phyloP scores from a whole-genome alignment of 257 asterid species.

The Prunella vulgaris region DNA sequence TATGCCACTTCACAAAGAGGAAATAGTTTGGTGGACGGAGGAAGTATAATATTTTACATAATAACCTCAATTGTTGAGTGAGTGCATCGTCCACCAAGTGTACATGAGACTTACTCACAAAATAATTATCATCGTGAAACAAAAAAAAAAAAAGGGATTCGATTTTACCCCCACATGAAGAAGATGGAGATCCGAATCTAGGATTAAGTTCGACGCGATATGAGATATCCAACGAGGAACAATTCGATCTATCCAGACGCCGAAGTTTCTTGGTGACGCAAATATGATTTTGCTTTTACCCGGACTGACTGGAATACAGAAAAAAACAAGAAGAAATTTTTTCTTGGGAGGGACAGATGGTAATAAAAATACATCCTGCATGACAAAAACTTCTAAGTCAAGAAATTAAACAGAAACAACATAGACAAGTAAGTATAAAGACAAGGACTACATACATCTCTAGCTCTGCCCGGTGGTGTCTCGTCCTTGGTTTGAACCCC shows the following conservation, averaged over 20 bases:
- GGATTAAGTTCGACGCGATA: conserved; percentile 65
- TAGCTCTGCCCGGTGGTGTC: conserved; percentile 23
- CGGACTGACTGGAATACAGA: conserved; percentile 78
- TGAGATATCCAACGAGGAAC: too few species aligned
- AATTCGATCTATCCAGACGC: too few species aligned
- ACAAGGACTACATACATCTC: conserved; percentile 32
- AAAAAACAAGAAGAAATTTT: conserved; percentile 43
- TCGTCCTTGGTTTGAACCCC: conserved; percentile 14
- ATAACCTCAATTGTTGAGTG: too few species aligned
- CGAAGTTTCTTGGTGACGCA: conserved; percentile 55
- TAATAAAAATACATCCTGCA: conserved; percentile 35
- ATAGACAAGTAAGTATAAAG: background rate
- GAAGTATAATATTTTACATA: too few species aligned
- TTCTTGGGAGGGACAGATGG: conserved; percentile 25
- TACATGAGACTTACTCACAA: too few species aligned
- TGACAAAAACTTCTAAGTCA: conserved; percentile 7
- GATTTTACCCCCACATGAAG: conserved; percentile 66
- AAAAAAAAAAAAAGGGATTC: too few species aligned
- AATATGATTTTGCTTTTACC: conserved; percentile 77
- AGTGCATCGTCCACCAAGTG: too few species aligned
- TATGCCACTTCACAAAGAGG: too few species aligned
- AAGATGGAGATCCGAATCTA: conserved; percentile 82
- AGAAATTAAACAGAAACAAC: background rate
- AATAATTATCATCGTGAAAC: too few species aligned
- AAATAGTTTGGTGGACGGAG: too few species aligned